Conservation (phyloP, 2,329 filamentous ascomycete species). For the Thelonectria blattea region DNA sequence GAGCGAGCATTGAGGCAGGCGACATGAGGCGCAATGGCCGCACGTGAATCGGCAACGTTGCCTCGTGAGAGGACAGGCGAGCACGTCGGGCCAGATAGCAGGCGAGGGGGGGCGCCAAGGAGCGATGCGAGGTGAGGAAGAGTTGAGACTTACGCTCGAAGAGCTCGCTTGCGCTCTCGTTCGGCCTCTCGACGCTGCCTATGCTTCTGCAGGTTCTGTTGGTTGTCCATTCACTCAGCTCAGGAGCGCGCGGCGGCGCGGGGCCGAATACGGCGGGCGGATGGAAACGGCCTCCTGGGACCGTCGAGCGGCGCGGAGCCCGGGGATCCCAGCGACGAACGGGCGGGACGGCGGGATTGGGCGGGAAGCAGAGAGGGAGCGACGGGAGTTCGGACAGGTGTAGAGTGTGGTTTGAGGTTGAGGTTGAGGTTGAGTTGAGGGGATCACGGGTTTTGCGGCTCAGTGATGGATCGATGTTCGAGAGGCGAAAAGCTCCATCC, state of each 20-base stretch:
- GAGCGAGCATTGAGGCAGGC: not conserved
- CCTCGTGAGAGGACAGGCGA: not conserved
- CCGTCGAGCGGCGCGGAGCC: slow-evolving; percentile 35
- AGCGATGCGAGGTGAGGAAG: not conserved
- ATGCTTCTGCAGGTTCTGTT: slow-evolving; percentile 39
- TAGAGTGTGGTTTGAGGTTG: slow-evolving; percentile 25
- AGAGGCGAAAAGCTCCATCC: slow-evolving; percentile 38
- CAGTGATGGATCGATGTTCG: slow-evolving; percentile 35
- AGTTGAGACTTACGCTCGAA: slow-evolving; percentile 35
- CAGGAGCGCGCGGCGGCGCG: slow-evolving; percentile 34
- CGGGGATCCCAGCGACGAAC: slow-evolving; percentile 36
- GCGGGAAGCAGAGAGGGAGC: not conserved
- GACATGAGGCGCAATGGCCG: not conserved
- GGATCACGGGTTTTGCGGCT: slow-evolving; percentile 38
- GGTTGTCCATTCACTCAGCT: slow-evolving; percentile 37
- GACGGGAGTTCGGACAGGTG: slow-evolving; percentile 16
- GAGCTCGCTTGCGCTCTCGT: slow-evolving; percentile 39
- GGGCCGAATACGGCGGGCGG: slow-evolving; percentile 38
- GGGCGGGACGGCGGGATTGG: slow-evolving; percentile 8
- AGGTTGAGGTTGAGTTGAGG: slow-evolving; percentile 36
- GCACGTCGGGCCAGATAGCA: not conserved
- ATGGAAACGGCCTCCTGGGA: slow-evolving; percentile 31
- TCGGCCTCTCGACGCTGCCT: slow-evolving; percentile 39
- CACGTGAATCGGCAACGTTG: slow-evolving; percentile 8
- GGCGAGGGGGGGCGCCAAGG: not conserved